Evolutionary conservation across 805 yeast species (phyloP), one percentile per base, ranked within the genome.

Genomic region (Lipomyces starkeyi): DNA sequence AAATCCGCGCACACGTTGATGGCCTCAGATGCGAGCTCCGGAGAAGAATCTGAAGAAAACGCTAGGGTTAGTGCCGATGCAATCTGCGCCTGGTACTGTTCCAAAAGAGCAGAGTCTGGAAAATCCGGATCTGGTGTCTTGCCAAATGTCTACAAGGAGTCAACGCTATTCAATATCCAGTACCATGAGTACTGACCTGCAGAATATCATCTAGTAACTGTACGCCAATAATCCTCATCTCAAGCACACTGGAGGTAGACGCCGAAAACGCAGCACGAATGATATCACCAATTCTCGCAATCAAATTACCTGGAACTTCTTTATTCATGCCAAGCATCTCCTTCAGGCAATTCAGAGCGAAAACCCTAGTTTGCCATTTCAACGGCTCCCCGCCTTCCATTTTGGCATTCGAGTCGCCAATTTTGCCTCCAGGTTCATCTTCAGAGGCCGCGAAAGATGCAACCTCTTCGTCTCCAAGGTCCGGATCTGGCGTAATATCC

Each of bases 71-170:
- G 82, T 0, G 98, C 97, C 66, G 97, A 89, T 9, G 91, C 88
- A 9, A 95, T 91, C 73, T 92, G 97, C 0, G 98, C 98, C 74
- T 95, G 97, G 74, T 91, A 97, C 78, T 93, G 98, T 72, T 91
- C 97, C 56, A 94, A 80, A 9, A 93, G 82, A 0, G 94, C 85
- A 17, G 85, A 84, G 2, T 88, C 87, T 0, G 91, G 89, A 73
- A 88, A 89, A 35, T 90, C 84, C 0, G 94, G 92, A 75, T 91
- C 97, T 11, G 81, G 84, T 60, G 87, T 78, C 32, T 83, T 83
- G 0, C 92, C 88, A 77, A 86, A 90, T 14, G 37, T 61, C 58
- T 57, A 32, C 27, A 17, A 53, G 17, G n/a, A 11, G 32, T 27
- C 29, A 54, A 17, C 9, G 3, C 6, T 8, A 25, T 11, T 20